Percentiles rank a stretch among this genome's conserved stretches.
phyloP scores from a whole-genome alignment of 2,329 filamentous ascomycete genomes.

The Chalaropsis thielavioides region DNA sequence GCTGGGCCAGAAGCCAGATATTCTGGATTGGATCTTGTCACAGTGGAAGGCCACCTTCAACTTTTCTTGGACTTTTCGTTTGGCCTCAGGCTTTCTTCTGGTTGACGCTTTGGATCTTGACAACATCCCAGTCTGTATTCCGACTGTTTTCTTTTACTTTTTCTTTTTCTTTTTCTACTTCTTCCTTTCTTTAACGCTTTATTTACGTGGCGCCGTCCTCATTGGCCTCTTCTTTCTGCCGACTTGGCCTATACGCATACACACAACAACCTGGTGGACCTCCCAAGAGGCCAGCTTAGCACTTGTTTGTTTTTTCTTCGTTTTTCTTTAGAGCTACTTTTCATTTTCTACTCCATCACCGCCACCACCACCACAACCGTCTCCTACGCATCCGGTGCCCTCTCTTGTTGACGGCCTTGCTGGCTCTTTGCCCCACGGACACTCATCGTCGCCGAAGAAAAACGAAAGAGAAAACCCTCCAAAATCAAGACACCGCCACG shows the following conservation, averaged over 20 bases:
- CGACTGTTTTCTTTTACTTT: not conserved
- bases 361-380: not conserved
- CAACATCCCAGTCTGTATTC: not conserved
- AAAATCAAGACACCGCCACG: not conserved
- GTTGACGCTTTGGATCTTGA: not conserved
- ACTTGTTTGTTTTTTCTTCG: conserved; percentile 1
- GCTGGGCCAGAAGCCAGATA: conserved; percentile 15
- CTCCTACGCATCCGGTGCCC: not conserved
- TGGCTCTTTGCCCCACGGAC: not conserved
- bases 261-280: not conserved
- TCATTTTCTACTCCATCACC: not conserved
- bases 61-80: not conserved
- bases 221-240: not conserved
- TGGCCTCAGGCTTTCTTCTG: not conserved
- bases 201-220: not conserved
- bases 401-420: not conserved
- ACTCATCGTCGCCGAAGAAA: too few relatives aligned
- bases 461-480: too few relatives aligned
- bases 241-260: not conserved
- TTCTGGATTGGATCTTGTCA: conserved; percentile 9
- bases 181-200: conserved; percentile 3
- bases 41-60: conserved; percentile 10
- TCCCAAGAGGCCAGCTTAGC: not conserved
- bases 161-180: conserved; percentile 4
- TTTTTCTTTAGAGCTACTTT: not conserved